Evolutionary conservation across 2,329 filamentous ascomycete species (phyloP).

Genomic region (Metarhizium humberi): DNA sequence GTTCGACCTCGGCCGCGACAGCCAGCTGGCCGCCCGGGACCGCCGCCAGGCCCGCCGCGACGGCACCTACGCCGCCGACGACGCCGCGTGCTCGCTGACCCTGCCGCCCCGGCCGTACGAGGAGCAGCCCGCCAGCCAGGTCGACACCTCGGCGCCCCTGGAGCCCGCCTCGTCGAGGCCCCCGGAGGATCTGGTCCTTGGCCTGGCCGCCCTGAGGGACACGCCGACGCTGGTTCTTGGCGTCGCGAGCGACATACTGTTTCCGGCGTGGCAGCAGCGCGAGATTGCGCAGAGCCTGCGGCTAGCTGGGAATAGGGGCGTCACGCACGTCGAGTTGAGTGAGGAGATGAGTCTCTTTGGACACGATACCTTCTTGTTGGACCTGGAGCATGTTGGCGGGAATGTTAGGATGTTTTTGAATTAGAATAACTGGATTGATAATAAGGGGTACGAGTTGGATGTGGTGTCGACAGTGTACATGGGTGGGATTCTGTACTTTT

Average conservation of each 20-base stretch:
- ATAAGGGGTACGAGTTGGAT: not conserved
- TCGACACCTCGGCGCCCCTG: constrained; percentile 17
- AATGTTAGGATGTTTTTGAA: constrained; percentile 71
- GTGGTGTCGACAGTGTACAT: not conserved
- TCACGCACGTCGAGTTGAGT: constrained; percentile 83
- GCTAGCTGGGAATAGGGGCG: constrained; percentile 66
- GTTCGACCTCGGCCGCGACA: constrained; percentile 74
- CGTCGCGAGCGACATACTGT: constrained; percentile 90
- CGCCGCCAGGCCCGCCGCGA: constrained; percentile 53
- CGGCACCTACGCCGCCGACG: constrained; percentile 39
- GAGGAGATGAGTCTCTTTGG: constrained; percentile 93
- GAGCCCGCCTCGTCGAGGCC: constrained; percentile 38
- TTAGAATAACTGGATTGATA: constrained; percentile 20
- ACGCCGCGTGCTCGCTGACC: constrained; percentile 60
- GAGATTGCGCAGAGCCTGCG: constrained; percentile 82
- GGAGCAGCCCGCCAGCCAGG: constrained; percentile 55
- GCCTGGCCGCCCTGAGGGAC: constrained; percentile 61
- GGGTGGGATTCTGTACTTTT: too few species aligned
- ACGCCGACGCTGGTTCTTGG: constrained; percentile 84
- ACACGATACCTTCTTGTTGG: constrained; percentile 91
- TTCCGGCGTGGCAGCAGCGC: constrained; percentile 95
- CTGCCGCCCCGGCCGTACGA: constrained; percentile 78
- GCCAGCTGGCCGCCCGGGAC: constrained; percentile 52
- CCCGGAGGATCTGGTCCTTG: constrained; percentile 70
- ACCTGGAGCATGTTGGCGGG: constrained; percentile 85